Base-by-base conservation (phyloP, 345 rosid species). In the Citrus reticulata region DNA sequence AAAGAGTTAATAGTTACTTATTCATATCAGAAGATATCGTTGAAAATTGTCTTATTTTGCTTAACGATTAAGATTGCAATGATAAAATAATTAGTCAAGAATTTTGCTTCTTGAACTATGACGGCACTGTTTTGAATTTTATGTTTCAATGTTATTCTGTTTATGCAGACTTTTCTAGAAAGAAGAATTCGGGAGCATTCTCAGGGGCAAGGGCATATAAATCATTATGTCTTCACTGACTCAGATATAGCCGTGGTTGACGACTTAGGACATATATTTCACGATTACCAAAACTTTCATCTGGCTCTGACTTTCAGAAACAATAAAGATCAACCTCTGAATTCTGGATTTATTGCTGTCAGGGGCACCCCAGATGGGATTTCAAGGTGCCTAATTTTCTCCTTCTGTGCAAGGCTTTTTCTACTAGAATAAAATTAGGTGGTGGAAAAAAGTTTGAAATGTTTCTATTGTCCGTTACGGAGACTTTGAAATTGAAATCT, bases 321-420 rank as follows among this genome's bases (percentile, higher is more conserved):
- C 88, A 96, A 93, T 81, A 96, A 93, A 89, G 93, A 90, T 27
- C 98, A 96, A 67, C 99, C 99, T 58, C 84, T 96, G 77, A 94
- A 94, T 86, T 96, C 99, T 35, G 98, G 98, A 70, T 93, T 91
- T 83, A 90, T 96, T 75, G 98, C 99, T 11, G 97, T 93, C 37
- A 85, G 97, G 90, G 99, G 99, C 70, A 93, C 98, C 7, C 80
- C 58, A 16, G 97, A 94, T 49, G 93, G 93, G 68, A 84, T 93
- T 77, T 80, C 79, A 80, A 94, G 98, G 99, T 95, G 68, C 66
- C 66, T 61, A 42, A 65, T 27, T 78, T 71, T 25, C 49, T 25
- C 4, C 67, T 54, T 74, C 60, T 68, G 75, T 67, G n/a, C 73
- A 25, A 8, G 51, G 24, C n/a, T 27, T 54, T 34, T 27, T 55